Conservation (phyloP, 148 eudicot genomes). For the Bassia scoparia region DNA sequence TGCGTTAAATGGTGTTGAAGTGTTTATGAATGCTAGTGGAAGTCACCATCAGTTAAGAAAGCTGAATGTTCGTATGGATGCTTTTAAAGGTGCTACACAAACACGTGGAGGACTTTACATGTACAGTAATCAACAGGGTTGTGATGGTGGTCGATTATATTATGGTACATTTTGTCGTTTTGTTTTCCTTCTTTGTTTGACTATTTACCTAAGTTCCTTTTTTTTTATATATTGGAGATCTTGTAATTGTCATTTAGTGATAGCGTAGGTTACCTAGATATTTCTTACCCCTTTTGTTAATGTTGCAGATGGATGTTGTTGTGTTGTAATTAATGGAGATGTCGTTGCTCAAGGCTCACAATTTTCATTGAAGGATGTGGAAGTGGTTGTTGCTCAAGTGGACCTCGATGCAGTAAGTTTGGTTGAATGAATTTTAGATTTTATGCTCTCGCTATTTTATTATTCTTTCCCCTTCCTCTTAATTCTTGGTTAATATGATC, state of each 20-base stretch:
- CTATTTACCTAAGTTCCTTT: not conserved
- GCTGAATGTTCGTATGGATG: conserved; percentile 84
- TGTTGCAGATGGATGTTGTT: conserved; percentile 85
- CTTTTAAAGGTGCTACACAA: conserved; percentile 84
- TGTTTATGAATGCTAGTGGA: conserved; percentile 97
- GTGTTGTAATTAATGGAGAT: conserved; percentile 90
- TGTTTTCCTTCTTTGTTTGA: not conserved
- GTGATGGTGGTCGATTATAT: conserved; percentile 92
- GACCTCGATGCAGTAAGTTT: conserved; percentile 88
- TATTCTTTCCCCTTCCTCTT: not conserved
- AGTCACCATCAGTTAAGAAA: conserved; percentile 95
- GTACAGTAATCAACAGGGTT: conserved; percentile 97
- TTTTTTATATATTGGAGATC: not conserved
- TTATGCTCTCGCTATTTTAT: not conserved
- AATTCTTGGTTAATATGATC: not conserved
- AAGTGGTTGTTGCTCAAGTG: conserved; percentile 80
- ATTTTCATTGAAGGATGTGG: conserved; percentile 91
- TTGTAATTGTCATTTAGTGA: not conserved
- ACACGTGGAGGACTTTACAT: conserved; percentile 93
- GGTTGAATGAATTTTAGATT: not conserved
- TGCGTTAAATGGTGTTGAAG: conserved; percentile 88
- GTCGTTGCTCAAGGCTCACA: conserved; percentile 98
- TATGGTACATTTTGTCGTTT: conserved; percentile 47
- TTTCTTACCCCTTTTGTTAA: conserved; percentile 8
- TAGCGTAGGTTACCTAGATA: not conserved